These are phyloP conservation scores for Fusarium staphyleae DNA, from an alignment of 2,329 filamentous ascomycete species.

Conservation along the genomic window DNA sequence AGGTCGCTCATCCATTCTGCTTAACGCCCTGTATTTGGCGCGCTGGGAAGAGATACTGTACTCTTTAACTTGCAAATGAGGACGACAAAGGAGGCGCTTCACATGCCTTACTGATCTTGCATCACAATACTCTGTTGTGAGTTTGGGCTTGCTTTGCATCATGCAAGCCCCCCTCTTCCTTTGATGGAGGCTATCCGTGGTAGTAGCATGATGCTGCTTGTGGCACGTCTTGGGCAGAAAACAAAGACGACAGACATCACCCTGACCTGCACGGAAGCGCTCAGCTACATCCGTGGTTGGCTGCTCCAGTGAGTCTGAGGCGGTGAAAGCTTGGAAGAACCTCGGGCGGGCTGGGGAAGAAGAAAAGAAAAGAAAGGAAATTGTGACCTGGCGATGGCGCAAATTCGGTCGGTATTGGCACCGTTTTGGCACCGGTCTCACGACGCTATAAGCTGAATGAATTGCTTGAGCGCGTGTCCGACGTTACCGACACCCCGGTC, in stretches of 20 bases:
- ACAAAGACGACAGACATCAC: not conserved
- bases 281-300: slow-evolving; percentile 9
- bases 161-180: not conserved
- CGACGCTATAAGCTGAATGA: not conserved
- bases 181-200: not conserved
- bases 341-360: slow-evolving; percentile 20
- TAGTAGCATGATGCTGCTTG: too few species aligned
- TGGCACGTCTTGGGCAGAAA: too few species aligned
- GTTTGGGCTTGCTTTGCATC: not conserved
- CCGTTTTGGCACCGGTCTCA: slow-evolving; percentile 12
- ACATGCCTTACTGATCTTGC: not conserved
- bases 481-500: slow-evolving; percentile 28
- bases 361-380: slow-evolving; percentile 4
- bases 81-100: not conserved
- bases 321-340: slow-evolving; percentile 26
- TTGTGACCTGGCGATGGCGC: slow-evolving; percentile 12
- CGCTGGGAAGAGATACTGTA: not conserved
- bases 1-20: not conserved
- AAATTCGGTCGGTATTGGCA: slow-evolving; percentile 18
- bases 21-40: not conserved
- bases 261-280: not conserved
- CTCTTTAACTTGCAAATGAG: not conserved
- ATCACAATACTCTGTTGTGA: not conserved
- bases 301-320: slow-evolving; percentile 18
- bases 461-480: slow-evolving; percentile 4